phyloP scores from a whole-genome alignment of 768 basidiomycete species.

The Crassisporium funariophilum region DNA sequence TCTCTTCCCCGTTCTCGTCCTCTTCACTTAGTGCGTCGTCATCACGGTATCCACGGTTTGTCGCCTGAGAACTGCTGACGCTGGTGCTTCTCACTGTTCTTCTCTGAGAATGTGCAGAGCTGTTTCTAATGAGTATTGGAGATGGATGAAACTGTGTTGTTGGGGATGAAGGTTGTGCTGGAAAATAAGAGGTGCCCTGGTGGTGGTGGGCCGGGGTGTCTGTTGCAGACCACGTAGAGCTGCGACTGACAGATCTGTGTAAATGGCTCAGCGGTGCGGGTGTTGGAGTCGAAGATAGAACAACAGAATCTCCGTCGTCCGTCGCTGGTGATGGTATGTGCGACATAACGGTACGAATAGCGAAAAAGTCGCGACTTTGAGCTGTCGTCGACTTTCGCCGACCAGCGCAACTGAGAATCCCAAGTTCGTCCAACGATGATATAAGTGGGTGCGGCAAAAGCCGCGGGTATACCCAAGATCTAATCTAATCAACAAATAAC shows the following conservation, averaged over 20 bases:
- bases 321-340: constrained; percentile 31
- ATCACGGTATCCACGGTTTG: constrained; percentile 47
- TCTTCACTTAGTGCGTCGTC: constrained; percentile 54
- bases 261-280: constrained; percentile 36
- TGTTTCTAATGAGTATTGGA: constrained; percentile 47
- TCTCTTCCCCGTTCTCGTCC: constrained; percentile 47
- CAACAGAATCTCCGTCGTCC: constrained; percentile 36
- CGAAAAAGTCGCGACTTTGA: too few species aligned
- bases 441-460: constrained; percentile 24
- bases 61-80: constrained; percentile 56
- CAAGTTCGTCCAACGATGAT: constrained; percentile 16
- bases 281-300: constrained; percentile 47
- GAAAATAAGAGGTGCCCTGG: constrained; percentile 70
- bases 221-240: constrained; percentile 58
- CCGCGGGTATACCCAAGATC: constrained; percentile 24
- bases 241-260: constrained; percentile 49
- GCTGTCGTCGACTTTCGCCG: constrained; percentile 24
- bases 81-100: constrained; percentile 61
- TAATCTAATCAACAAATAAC: constrained; percentile 16
- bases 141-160: constrained; percentile 42
- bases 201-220: constrained; percentile 67
- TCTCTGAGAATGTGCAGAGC: constrained; percentile 53
- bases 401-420: constrained; percentile 23
- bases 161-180: constrained; percentile 48
- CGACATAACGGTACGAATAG: constrained; percentile 24